Percentiles rank a stretch among this genome's conserved stretches.
phyloP scores from a whole-genome alignment of 768 basidiomycete genomes.

The Myochromella boudieri region DNA sequence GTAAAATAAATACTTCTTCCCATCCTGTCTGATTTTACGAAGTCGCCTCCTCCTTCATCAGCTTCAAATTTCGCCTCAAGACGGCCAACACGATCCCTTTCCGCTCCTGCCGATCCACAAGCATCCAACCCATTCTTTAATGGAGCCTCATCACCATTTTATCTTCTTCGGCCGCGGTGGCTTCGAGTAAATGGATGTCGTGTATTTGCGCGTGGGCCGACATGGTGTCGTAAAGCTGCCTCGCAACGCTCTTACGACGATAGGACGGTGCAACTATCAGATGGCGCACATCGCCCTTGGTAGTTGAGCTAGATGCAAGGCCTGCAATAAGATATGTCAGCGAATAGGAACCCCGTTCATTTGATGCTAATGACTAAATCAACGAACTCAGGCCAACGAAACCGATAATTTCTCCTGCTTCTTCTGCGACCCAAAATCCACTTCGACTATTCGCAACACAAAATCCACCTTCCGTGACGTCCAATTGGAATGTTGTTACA shows the following conservation, averaged over 20 bases:
- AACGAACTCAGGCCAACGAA: constrained; percentile 17
- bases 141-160: constrained; percentile 9
- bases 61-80: neutral
- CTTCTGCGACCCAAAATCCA: constrained; percentile 18
- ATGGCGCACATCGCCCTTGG: constrained; percentile 13
- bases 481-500: constrained; percentile 6
- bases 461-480: neutral
- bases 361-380: too few relatives aligned
- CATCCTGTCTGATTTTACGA: too few relatives aligned
- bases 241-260: constrained; percentile 11
- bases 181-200: constrained; percentile 10
- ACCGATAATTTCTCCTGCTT: constrained; percentile 11
- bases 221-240: constrained; percentile 9
- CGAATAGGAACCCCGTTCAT: too few relatives aligned
- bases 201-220: constrained; percentile 8
- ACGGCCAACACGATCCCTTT: constrained; percentile 3
- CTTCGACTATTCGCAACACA: constrained; percentile 8
- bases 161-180: constrained; percentile 16
- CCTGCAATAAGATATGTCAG: too few relatives aligned
- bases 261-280: constrained; percentile 9
- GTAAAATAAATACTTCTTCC: too few relatives aligned
- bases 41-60: neutral
- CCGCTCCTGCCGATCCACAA: constrained; percentile 6
- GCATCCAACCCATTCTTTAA: constrained; percentile 10
- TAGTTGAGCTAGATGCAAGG: too few relatives aligned